These are phyloP conservation scores for Trichophyton rubrum DNA, from an alignment of 2,329 filamentous ascomycete species.

Conservation along the genomic window DNA sequence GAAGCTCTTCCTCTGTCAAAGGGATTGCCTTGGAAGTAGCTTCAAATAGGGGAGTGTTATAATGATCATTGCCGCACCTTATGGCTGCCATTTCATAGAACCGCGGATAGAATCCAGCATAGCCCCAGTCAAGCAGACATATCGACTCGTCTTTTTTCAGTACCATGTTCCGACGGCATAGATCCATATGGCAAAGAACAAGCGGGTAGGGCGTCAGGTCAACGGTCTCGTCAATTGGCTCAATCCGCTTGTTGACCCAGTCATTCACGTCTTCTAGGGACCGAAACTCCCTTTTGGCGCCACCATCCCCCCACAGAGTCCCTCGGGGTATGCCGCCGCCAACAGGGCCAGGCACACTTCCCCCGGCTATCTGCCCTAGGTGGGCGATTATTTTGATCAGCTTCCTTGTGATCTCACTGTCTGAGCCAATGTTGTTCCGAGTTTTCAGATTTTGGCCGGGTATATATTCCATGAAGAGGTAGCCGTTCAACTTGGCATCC, in stretches of 20 bases:
- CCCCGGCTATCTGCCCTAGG: conserved; percentile 10
- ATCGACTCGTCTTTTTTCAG: conserved; percentile 15
- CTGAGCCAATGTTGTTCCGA: conserved; percentile 7
- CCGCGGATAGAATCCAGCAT: conserved; percentile 17
- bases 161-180: conserved; percentile 19
- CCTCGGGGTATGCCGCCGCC: conserved; percentile 12
- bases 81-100: conserved; percentile 18
- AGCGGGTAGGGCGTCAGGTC: conserved; percentile 16
- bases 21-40: conserved; percentile 10
- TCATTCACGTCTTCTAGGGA: conserved; percentile 9
- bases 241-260: conserved; percentile 12
- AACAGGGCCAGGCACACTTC: conserved; percentile 13
- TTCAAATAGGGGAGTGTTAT: conserved; percentile 11
- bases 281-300: conserved; percentile 9
- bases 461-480: conserved; percentile 19
- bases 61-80: conserved; percentile 13
- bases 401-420: conserved; percentile 10
- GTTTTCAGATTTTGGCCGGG: conserved; percentile 12
- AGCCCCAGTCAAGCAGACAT: conserved; percentile 19
- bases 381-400: conserved; percentile 13
- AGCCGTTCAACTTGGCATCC: conserved; percentile 12
- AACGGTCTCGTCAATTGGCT: conserved; percentile 13
- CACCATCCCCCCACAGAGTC: conserved; percentile 17
- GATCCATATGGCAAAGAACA: conserved; percentile 19
- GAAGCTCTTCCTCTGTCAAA: conserved; percentile 17